Evolutionary conservation across 257 asterid genomes (phyloP), one percentile per base, ranked within the genome.

Genomic region (Nicotiana noctiflora): DNA sequence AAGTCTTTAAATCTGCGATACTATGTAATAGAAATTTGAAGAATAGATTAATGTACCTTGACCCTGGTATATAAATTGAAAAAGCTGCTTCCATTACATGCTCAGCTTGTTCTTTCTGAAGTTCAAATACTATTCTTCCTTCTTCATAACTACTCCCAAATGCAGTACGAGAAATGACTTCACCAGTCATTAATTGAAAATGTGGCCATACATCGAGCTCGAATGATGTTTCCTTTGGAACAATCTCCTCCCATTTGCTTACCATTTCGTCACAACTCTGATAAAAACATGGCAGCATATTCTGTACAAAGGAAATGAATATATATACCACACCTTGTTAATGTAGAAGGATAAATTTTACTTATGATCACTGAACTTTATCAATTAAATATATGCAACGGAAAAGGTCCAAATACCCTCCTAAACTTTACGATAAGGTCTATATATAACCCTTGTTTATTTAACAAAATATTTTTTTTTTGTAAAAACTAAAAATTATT

Each of bases 61-160:
- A 62, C 18, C 89, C 91, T 0, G 93, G 91, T 53, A 89, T 29
- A 76, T 88, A 85, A 13, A 86, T 14, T 4, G 90, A 65, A 9
- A 64, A 76, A 3, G 14, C 34, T 13, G 53, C 49, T 70, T 80
- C 56, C 56, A 82, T 29, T 29, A 79, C 65, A 84, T 78, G 53
- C 76, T 83, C 84, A 14, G 88, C 87, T 44, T 85, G 91, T 83
- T 88, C 89, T 49, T 57, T 76, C 66, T 88, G 90, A 29, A 83
- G 89, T 52, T 81, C 90, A 40, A 89, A 88, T 65, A 89, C 84
- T 53, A 11, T 83, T 85, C 85, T 84, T 27, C 91, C 93, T 82
- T 89, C 91, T 82, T 85, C 81, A 77, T 86, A 89, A 68, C 81
- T 86, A 51, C 93, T 86, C 1, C 91, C 91, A 85, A 89, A 89